phyloP scores from a whole-genome alignment of 78 protist species.

The Chrysochromulina tobinii region DNA sequence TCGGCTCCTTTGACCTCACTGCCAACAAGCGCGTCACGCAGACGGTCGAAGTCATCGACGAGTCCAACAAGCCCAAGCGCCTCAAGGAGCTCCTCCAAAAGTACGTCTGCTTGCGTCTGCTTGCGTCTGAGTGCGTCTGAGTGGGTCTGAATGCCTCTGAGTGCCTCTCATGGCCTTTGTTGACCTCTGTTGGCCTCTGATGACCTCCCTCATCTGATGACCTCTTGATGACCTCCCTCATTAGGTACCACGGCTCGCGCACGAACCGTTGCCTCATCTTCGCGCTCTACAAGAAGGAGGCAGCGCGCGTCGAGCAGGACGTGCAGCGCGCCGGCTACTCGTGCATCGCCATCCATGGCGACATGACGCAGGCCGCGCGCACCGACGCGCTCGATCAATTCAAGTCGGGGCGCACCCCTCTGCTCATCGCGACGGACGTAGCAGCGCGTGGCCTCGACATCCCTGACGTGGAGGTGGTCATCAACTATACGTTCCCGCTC shows the following conservation, averaged over 20 bases:
- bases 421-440: slow-evolving; percentile 88
- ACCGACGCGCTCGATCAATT: slow-evolving; percentile 49
- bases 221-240: no score
- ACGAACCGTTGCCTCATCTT: background rate
- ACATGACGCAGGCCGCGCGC: slow-evolving; percentile 55
- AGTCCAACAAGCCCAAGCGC: background rate
- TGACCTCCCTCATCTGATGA: no score
- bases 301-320: background rate
- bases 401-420: slow-evolving; percentile 57
- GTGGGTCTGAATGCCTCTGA: no score
- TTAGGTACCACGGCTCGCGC: background rate
- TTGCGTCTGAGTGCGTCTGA: no score
- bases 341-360: slow-evolving; percentile 62
- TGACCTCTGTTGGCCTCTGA: no score
- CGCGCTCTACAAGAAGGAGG: slow-evolving; percentile 30
- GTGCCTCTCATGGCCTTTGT: no score
- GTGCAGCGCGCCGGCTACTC: background rate
- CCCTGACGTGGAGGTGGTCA: slow-evolving; percentile 79
- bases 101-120: background rate
- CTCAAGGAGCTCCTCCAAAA: background rate
- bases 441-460: slow-evolving; percentile 90
- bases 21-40: slow-evolving; percentile 23
- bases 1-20: background rate
- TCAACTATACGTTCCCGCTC: slow-evolving; percentile 95
- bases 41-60: background rate